These are phyloP conservation scores for Harringtonia aguacate DNA, from an alignment of 2,329 filamentous ascomycete species.

Conservation along the genomic window DNA sequence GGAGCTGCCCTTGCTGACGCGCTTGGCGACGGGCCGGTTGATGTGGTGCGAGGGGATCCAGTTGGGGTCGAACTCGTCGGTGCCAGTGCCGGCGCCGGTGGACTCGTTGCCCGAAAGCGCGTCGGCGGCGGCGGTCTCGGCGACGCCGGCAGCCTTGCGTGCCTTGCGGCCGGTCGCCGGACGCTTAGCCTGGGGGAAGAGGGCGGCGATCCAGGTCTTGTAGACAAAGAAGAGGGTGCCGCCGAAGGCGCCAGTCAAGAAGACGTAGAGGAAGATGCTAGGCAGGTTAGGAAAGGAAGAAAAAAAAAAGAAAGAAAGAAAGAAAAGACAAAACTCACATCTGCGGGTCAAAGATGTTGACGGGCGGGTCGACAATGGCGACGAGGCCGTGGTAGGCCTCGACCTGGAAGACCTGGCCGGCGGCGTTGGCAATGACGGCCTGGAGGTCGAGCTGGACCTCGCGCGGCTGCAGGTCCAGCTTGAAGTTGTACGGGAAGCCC, in stretches of 20 bases:
- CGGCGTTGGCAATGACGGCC: constrained; percentile 55
- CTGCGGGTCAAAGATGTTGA: constrained; percentile 17
- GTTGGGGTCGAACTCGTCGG: constrained; percentile 70
- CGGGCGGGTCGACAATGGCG: constrained; percentile 50
- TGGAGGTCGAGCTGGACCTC: constrained; percentile 71
- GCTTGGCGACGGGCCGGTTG: constrained; percentile 66
- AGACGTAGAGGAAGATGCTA: constrained; percentile 95
- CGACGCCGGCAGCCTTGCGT: constrained; percentile 49
- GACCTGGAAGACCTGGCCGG: constrained; percentile 64
- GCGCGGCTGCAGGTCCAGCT: constrained; percentile 85
- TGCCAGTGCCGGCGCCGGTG: constrained; percentile 55
- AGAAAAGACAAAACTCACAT: constrained; percentile 42
- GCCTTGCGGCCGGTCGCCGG: constrained; percentile 46
- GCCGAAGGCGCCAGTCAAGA: constrained; percentile 68
- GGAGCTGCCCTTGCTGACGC: constrained; percentile 46
- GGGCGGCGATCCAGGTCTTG: constrained; percentile 91
- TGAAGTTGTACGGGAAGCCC: constrained; percentile 72
- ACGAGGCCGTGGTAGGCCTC: constrained; percentile 74
- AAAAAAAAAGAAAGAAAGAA: neutral
- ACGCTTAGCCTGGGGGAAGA: constrained; percentile 85
- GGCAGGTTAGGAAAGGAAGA: neutral
- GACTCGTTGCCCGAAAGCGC: constrained; percentile 58
- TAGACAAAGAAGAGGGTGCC: constrained; percentile 93
- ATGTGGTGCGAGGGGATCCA: constrained; percentile 91
- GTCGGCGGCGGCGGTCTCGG: constrained; percentile 26